Percentiles rank a stretch among this genome's conserved stretches.
Evolutionary conservation across 352 stramenopile species (phyloP).

Genomic region (Phytopythium aichiense): DNA sequence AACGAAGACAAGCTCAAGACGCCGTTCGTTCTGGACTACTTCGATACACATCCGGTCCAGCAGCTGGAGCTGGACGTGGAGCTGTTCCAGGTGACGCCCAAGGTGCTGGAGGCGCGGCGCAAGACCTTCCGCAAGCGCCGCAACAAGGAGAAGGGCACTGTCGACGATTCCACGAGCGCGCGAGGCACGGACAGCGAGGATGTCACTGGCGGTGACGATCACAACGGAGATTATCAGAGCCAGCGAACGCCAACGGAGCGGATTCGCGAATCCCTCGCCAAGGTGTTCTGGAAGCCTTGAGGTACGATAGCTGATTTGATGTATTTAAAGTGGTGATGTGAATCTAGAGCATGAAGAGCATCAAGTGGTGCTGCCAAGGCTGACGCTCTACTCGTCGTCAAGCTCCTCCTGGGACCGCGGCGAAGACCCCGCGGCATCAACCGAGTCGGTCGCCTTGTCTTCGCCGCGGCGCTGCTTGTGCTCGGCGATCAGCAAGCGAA

Average conservation of each 20-base stretch:
- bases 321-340: constrained; percentile 17
- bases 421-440: not conserved
- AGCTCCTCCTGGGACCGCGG: not conserved
- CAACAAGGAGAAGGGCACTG: constrained; percentile 21
- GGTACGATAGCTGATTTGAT: constrained; percentile 5
- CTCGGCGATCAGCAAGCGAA: constrained; percentile 55
- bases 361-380: not conserved
- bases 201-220: constrained; percentile 34
- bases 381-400: not conserved
- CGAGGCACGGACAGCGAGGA: constrained; percentile 25
- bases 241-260: constrained; percentile 36
- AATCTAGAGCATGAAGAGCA: not conserved
- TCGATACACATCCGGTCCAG: constrained; percentile 36
- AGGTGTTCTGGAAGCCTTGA: constrained; percentile 29
- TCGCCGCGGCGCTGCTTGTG: constrained; percentile 30
- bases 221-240: constrained; percentile 27
- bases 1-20: constrained; percentile 37
- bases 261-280: constrained; percentile 32
- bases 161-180: constrained; percentile 18
- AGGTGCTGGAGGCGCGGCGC: constrained; percentile 42
- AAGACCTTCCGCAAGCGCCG: constrained; percentile 51
- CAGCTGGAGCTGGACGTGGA: constrained; percentile 55
- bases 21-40: constrained; percentile 49
- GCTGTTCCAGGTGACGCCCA: constrained; percentile 56
- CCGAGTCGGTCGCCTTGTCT: not conserved